Evolutionary conservation across 2,329 filamentous ascomycete species (phyloP).

Genomic region (Phialemonium atrogriseum): DNA sequence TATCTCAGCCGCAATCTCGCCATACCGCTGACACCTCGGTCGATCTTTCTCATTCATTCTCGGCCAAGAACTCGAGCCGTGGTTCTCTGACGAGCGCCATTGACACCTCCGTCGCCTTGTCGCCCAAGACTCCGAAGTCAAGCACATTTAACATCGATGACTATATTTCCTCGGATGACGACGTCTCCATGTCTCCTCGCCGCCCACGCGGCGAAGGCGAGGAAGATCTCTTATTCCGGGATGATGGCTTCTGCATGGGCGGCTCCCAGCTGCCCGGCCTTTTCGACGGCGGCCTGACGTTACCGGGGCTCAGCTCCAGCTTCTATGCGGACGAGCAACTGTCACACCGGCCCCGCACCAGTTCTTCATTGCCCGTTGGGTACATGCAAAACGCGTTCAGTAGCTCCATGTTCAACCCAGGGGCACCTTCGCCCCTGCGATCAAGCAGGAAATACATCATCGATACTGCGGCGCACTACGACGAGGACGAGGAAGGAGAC

Average conservation of each 20-base stretch:
- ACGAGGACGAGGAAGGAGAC: not conserved
- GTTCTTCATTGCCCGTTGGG: no score
- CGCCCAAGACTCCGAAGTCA: slow-evolving; percentile 5
- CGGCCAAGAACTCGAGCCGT: slow-evolving; percentile 8
- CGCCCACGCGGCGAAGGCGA: slow-evolving; percentile 20
- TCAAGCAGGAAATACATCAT: slow-evolving; percentile 1
- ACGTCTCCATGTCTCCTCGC: slow-evolving; percentile 21
- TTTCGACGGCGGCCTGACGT: no score
- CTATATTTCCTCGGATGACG: slow-evolving; percentile 28
- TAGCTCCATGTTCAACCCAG: no score
- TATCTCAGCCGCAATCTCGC: slow-evolving; percentile 29
- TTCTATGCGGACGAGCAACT: no score
- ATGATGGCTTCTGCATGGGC: slow-evolving; percentile 23
- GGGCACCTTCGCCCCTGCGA: no score
- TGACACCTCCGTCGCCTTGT: slow-evolving; percentile 7
- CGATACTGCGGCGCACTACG: not conserved
- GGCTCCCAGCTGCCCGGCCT: slow-evolving; percentile 27
- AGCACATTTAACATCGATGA: slow-evolving; percentile 28
- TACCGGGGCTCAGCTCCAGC: not conserved
- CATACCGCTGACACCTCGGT: slow-evolving; percentile 38
- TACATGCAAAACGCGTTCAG: no score
- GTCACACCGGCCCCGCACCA: no score
- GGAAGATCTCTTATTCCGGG: slow-evolving; percentile 27
- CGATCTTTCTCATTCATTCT: slow-evolving; percentile 21
- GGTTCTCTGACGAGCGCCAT: slow-evolving; percentile 6